Evolutionary conservation across 495 filamentous ascomycete genomes (phyloP).

Genomic region (Thermothielavioides terrestris): DNA sequence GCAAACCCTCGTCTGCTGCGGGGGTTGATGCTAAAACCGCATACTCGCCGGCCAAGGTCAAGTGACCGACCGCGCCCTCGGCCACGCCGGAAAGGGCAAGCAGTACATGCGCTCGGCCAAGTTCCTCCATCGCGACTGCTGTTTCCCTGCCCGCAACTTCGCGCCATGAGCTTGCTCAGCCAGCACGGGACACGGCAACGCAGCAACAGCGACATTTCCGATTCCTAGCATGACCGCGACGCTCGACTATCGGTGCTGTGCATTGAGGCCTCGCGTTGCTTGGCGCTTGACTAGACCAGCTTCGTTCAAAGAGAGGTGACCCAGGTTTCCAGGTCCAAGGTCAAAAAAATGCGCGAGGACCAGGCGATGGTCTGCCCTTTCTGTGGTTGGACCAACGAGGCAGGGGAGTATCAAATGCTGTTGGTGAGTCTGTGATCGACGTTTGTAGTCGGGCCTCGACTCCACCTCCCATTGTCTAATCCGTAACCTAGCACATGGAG

Average conservation of each 20-base stretch:
- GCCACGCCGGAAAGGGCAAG: too few species aligned
- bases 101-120: neutral
- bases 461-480: neutral
- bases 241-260: neutral
- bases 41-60: neutral
- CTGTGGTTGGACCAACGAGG: slow-evolving; percentile 20
- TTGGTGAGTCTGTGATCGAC: slow-evolving; percentile 16
- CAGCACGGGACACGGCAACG: too few species aligned
- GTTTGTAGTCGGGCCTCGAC: slow-evolving; percentile 3
- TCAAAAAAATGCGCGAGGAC: slow-evolving; percentile 8
- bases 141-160: neutral
- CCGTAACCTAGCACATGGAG: slow-evolving; percentile 45
- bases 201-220: too few species aligned
- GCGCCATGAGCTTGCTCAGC: neutral
- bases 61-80: too few species aligned
- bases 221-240: neutral
- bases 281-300: neutral
- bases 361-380: slow-evolving; percentile 22
- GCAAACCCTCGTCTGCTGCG: slow-evolving; percentile 1
- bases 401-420: slow-evolving; percentile 25
- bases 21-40: neutral
- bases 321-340: too few species aligned
- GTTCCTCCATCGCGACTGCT: neutral
- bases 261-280: neutral
- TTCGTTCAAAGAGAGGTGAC: slow-evolving; percentile 1